A percentile compares a stretch with the other conserved stretches of the same genome.
Evolutionary conservation across 2,329 filamentous ascomycete species (phyloP).

Genomic region (Calonectria multiphialidica): DNA sequence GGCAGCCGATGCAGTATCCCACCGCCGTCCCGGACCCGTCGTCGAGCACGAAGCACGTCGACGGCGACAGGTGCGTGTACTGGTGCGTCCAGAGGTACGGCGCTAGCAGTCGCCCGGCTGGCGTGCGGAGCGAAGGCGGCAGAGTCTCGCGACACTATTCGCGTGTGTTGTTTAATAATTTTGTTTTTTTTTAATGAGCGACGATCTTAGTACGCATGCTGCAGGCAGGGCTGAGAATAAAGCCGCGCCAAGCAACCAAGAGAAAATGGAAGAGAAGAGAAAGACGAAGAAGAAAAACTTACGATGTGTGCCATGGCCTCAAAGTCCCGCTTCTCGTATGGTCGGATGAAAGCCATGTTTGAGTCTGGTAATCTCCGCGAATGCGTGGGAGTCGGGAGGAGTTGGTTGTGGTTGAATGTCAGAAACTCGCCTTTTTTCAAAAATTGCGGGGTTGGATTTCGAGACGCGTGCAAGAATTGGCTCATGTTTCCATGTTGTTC

Average conservation of each 20-base stretch:
- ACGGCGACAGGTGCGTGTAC: constrained; percentile 59
- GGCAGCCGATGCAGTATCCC: constrained; percentile 63
- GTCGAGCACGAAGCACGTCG: constrained; percentile 61
- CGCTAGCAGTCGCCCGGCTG: constrained; percentile 51
- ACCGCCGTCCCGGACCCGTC: constrained; percentile 58
- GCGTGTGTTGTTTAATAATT: too few relatives aligned
- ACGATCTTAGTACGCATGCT: neutral
- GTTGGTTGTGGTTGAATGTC: neutral
- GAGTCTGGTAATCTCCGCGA: neutral
- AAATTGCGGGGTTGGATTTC: neutral
- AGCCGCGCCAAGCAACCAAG: constrained; percentile 16
- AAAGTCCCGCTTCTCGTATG: constrained; percentile 53
- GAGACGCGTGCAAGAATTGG: neutral
- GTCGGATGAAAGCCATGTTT: constrained; percentile 60
- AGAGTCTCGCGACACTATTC: constrained; percentile 63
- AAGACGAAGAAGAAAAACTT: too few relatives aligned
- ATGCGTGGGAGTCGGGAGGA: neutral
- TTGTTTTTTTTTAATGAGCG: constrained; percentile 33
- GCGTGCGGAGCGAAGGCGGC: constrained; percentile 54
- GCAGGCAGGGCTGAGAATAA: neutral
- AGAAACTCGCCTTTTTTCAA: neutral
- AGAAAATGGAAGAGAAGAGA: neutral
- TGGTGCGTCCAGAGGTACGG: constrained; percentile 66
- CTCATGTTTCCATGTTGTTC: too few relatives aligned
- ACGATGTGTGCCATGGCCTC: constrained; percentile 57